phyloP scores from a whole-genome alignment of 2,329 filamentous ascomycete genomes.

The Tolypocladium tundrense region DNA sequence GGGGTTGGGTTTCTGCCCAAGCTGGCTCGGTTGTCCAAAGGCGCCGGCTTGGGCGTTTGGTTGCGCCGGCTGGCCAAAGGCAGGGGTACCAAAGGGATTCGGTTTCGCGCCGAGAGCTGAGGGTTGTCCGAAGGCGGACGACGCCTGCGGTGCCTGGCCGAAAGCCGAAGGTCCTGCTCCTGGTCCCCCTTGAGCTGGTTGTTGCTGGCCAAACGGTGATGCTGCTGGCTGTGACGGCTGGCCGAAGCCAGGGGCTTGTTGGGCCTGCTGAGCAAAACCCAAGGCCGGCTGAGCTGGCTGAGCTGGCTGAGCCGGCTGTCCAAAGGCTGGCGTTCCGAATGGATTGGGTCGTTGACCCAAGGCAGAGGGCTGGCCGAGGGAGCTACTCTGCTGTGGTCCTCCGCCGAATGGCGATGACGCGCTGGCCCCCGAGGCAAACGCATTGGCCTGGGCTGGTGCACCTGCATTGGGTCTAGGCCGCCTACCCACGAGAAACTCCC shows the following conservation, averaged over 20 bases:
- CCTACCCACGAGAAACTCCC: conserved; percentile 32
- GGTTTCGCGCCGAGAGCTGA: conserved; percentile 20
- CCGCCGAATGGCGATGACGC: conserved; percentile 20
- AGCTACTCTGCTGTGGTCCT: conserved; percentile 13
- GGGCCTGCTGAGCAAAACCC: conserved; percentile 31
- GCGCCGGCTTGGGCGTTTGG: conserved; percentile 13
- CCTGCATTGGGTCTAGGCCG: conserved; percentile 14
- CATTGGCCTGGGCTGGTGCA: conserved; percentile 22
- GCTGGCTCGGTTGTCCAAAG: conserved; percentile 24
- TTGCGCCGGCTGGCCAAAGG: conserved; percentile 25
- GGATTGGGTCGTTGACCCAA: conserved; percentile 22
- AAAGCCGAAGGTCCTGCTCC: conserved; percentile 16
- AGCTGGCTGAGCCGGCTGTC: conserved; percentile 15
- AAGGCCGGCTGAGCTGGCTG: conserved; percentile 17
- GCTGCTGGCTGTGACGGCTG: conserved; percentile 1
- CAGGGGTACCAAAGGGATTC: conserved; percentile 23
- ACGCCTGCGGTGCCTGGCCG: conserved; percentile 23
- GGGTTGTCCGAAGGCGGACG: conserved; percentile 30
- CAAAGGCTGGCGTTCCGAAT: conserved; percentile 23
- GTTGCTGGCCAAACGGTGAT: conserved; percentile 28
- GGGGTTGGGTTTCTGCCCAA: conserved; percentile 27
- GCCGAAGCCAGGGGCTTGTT: conserved; percentile 16
- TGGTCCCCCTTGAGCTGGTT: neutral
- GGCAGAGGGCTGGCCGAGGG: conserved; percentile 29
- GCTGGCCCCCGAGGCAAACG: conserved; percentile 27